Evolutionary conservation across 1,284 basidiomycete genomes (phyloP), one percentile per base, ranked within the genome.

Genomic region (Earliella scabrosa): DNA sequence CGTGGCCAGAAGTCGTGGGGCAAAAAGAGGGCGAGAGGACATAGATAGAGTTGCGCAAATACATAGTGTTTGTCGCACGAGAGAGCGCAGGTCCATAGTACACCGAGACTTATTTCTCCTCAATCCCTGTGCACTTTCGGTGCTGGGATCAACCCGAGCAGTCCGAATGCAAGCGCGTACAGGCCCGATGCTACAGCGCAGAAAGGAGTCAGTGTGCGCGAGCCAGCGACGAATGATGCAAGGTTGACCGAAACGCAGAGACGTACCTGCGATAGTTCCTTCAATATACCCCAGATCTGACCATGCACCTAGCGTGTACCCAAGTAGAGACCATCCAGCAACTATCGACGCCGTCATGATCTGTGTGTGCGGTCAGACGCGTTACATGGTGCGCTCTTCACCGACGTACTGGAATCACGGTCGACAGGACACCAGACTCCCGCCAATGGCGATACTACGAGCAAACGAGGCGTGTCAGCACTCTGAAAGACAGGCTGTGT

Each of bases 71-170:
- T 21, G 32, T 14, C 23, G 44, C 43, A 18, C 16, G 44, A 24
- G 75, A 2, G 77, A 52, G 64, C 80, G 78, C 31, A 73, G 61
- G 23, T 74, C 31, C 16, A 71, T 32, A 45, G 49, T 58, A 56
- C 59, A 51, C 23, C 14, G 26, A 32, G 21, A 18, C n/a, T 27
- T 35, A 21, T 35, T 13, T 26, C 20, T 11, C 16, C 23, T 66
- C 46, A 69, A 27, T 54, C 60, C 41, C 67, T 64, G 23, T 63
- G 63, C 18, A 68, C 63, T 45, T 59, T 68, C 13, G 87, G 88
- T 26, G 81, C 80, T 10, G 88, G 86, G 50, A 91, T 73, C 26
- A 91, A 74, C 1, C 88, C 88, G 54, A 91, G 77, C 35, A 90
- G 68, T 24, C 88, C 88, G 66, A 91, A 88, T 16, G 76, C 76